Percentiles rank a stretch among this genome's conserved stretches.
phyloP scores from a whole-genome alignment of 2,329 filamentous ascomycete species.

The Pochonia chlamydosporia region DNA sequence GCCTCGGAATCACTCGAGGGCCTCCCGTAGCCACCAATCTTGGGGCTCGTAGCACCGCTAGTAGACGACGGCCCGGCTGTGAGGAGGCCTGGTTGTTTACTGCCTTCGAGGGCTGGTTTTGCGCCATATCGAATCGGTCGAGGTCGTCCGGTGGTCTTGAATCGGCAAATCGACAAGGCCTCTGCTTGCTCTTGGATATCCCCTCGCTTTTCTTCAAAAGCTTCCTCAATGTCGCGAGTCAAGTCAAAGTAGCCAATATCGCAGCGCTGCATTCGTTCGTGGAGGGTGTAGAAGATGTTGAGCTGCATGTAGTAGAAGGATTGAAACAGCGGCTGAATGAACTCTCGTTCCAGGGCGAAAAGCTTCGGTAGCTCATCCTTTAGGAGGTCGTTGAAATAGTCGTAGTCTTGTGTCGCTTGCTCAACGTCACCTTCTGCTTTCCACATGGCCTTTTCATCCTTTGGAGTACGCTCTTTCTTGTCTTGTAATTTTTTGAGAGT shows the following conservation, averaged over 20 bases:
- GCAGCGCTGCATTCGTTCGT: slow-evolving; percentile 95
- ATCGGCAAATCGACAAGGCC: slow-evolving; percentile 77
- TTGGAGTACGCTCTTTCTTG: slow-evolving; percentile 92
- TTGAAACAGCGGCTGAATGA: slow-evolving; percentile 95
- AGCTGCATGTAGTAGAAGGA: slow-evolving; percentile 99
- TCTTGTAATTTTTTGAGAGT: slow-evolving; percentile 91
- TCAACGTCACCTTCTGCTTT: slow-evolving; percentile 91
- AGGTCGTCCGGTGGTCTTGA: slow-evolving; percentile 77
- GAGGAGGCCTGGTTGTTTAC: slow-evolving; percentile 44
- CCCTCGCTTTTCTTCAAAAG: slow-evolving; percentile 82
- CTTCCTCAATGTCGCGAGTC: slow-evolving; percentile 82
- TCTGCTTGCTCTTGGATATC: slow-evolving; percentile 84
- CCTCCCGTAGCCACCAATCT: slow-evolving; percentile 29
- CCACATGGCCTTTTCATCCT: slow-evolving; percentile 97
- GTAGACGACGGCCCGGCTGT: slow-evolving; percentile 35
- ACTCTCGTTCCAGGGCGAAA: slow-evolving; percentile 83
- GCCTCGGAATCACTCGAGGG: slow-evolving; percentile 36
- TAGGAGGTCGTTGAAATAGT: slow-evolving; percentile 95
- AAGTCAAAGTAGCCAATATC: slow-evolving; percentile 98
- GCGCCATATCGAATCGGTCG: slow-evolving; percentile 54
- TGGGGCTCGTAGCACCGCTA: slow-evolving; percentile 17
- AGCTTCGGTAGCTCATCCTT: slow-evolving; percentile 94
- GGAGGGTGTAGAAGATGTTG: slow-evolving; percentile 97
- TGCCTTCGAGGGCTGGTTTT: slow-evolving; percentile 45
- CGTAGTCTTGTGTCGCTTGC: slow-evolving; percentile 87